Base-by-base conservation (phyloP, 2,329 filamentous ascomycete species). In the Rhexocercosporidium sp. region DNA sequence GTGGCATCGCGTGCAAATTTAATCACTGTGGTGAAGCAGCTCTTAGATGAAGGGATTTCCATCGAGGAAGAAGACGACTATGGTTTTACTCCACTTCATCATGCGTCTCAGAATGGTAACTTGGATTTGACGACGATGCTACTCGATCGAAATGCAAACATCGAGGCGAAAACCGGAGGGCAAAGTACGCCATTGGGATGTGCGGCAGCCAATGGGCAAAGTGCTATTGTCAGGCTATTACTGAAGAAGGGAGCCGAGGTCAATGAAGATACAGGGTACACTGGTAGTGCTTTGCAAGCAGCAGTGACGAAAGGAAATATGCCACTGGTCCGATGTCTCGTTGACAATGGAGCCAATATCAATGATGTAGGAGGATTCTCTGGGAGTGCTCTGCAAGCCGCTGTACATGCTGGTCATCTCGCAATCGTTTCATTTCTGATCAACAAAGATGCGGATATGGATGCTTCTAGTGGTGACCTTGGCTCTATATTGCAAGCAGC, bases 141-240 rank as follows among this genome's bases (percentile, higher is more conserved):
- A 8, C 16, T 72, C 9, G 63, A 67, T 3, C 20, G 22, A 4
- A 63, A 61, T 16, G 69, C 69, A 2, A 37, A 64, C 39, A 31
- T 70, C 3, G 37, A 69, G 9, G 56, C 9, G 3, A 53, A 54
- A 25, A 51, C 41, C n/a, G 7, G 7, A 1, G 8, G n/a, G 1
- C 3, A 5, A 14, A 22, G 29, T 1, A 66, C 64, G 4, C 56
- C 64, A 29, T 27, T 66, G 3, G 25, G 47, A 11, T 14, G 39
- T 14, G 71, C 69, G 27, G 67, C 69, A 16, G 22, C 41, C 25
- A 66, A 69, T 39, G 69, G 68, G 5, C 64, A 72, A 31, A 20
- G 60, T 5, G 22, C 29, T 18, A 46, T 70, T 29, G 61, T 71
- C 1, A 61, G 62, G 39, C 37, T 72, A 6, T 53, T 73, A 1